Evolutionary conservation across 495 filamentous ascomycete genomes (phyloP).

Genomic region (Xylaria palmicola): DNA sequence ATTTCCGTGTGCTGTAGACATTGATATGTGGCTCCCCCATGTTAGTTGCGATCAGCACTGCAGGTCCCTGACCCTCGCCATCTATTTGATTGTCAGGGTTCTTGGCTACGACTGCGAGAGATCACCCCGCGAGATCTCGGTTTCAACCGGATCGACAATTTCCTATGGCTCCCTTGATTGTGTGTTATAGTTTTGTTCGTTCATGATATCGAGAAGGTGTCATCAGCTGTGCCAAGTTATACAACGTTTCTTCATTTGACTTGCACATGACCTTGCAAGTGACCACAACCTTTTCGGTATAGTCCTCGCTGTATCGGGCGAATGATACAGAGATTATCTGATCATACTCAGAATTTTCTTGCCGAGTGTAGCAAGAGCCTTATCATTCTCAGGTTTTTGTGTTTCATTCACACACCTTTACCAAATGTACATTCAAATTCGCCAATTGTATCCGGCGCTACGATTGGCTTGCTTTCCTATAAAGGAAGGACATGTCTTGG

Average conservation of each 20-base stretch:
- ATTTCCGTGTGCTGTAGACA: background rate
- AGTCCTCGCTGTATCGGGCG: too few relatives aligned
- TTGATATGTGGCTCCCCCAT: background rate
- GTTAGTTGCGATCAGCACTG: background rate
- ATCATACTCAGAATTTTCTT: too few relatives aligned
- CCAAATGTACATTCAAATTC: background rate
- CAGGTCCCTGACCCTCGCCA: background rate
- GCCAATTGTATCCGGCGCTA: background rate
- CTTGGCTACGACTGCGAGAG: background rate
- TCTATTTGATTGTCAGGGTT: background rate
- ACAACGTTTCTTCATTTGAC: too few relatives aligned
- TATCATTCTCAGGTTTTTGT: background rate
- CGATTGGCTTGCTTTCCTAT: background rate
- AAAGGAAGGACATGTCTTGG: background rate
- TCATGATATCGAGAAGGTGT: too few relatives aligned
- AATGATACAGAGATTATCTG: background rate
- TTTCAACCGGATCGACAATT: constrained; percentile 11
- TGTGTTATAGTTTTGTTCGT: too few relatives aligned
- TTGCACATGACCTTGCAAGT: background rate
- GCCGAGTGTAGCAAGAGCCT: background rate
- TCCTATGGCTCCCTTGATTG: too few relatives aligned
- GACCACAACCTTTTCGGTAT: background rate
- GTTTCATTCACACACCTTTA: background rate
- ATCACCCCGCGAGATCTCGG: constrained; percentile 9
- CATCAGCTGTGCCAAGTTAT: too few relatives aligned